phyloP scores from a whole-genome alignment of 768 basidiomycete genomes.

The Leccinum uliginosum region DNA sequence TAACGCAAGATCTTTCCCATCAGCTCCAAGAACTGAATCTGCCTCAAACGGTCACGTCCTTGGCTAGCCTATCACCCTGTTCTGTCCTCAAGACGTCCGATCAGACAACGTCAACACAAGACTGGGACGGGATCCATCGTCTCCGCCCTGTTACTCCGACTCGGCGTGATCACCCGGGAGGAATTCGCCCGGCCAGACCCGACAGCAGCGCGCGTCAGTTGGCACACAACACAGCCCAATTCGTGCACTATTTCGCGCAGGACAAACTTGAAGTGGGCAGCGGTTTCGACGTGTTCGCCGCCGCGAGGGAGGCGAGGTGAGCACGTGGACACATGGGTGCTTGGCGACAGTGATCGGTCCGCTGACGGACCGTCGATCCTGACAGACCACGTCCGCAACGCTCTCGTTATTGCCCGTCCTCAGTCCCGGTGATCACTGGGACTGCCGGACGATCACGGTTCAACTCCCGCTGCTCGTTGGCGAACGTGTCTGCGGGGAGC shows the following conservation, averaged over 20 bases:
- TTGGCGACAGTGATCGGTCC: not conserved
- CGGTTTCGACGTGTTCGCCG: slow-evolving; percentile 94
- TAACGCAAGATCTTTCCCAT: not conserved
- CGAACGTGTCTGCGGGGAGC: slow-evolving; percentile 94
- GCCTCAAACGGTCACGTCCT: slow-evolving; percentile 58
- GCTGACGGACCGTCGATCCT: not conserved
- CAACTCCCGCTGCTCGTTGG: slow-evolving; percentile 84
- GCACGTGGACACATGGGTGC: slow-evolving; percentile 1
- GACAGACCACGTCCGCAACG: slow-evolving; percentile 12
- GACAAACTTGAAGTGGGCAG: slow-evolving; percentile 96
- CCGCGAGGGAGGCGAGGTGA: slow-evolving; percentile 42
- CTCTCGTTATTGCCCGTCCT: slow-evolving; percentile 49
- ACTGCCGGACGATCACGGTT: slow-evolving; percentile 64
- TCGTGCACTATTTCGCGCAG: slow-evolving; percentile 92
- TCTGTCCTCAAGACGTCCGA: slow-evolving; percentile 62
- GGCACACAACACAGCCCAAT: slow-evolving; percentile 92
- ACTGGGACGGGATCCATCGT: slow-evolving; percentile 95
- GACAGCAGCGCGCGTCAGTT: slow-evolving; percentile 51
- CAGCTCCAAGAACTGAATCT: slow-evolving; percentile 64
- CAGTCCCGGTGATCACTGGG: slow-evolving; percentile 60
- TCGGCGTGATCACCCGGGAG: slow-evolving; percentile 53
- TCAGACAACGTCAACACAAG: slow-evolving; percentile 86
- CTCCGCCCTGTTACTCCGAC: slow-evolving; percentile 75
- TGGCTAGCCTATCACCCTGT: slow-evolving; percentile 71
- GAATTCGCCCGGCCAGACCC: slow-evolving; percentile 38